Evolutionary conservation across 108 stramenopile genomes (phyloP).

Genomic region (Skeletonema grethae): DNA sequence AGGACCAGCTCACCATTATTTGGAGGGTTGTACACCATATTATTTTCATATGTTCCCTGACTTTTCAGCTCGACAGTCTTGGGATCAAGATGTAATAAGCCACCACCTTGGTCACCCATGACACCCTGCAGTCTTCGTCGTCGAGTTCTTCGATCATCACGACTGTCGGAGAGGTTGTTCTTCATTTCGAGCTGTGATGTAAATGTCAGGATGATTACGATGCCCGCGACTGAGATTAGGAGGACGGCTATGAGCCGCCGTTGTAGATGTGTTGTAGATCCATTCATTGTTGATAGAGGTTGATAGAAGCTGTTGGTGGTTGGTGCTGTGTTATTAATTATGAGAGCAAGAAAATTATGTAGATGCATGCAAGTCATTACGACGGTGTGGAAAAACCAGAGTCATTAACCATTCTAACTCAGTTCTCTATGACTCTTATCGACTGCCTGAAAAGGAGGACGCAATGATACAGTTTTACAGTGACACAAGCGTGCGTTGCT

Average conservation of each 20-base stretch:
- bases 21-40: background rate
- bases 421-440: no score
- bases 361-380: no score
- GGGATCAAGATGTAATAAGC: constrained; percentile 1
- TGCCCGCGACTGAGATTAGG: background rate
- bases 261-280: background rate
- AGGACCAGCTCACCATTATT: background rate
- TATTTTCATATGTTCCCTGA: background rate
- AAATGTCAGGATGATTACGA: background rate
- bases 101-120: background rate
- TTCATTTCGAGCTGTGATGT: background rate
- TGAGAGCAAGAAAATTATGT: no score
- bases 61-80: constrained; percentile 1
- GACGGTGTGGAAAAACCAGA: background rate
- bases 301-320: no score
- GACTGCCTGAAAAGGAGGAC: no score
- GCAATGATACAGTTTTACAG: background rate
- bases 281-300: background rate
- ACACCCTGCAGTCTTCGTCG: background rate
- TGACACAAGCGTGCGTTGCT: background rate
- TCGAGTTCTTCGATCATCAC: background rate
- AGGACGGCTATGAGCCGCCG: background rate
- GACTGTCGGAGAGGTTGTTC: background rate
- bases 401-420: background rate
- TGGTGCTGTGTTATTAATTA: background rate